Base-by-base conservation (phyloP, 805 yeast species). In the Millerago galiae region DNA sequence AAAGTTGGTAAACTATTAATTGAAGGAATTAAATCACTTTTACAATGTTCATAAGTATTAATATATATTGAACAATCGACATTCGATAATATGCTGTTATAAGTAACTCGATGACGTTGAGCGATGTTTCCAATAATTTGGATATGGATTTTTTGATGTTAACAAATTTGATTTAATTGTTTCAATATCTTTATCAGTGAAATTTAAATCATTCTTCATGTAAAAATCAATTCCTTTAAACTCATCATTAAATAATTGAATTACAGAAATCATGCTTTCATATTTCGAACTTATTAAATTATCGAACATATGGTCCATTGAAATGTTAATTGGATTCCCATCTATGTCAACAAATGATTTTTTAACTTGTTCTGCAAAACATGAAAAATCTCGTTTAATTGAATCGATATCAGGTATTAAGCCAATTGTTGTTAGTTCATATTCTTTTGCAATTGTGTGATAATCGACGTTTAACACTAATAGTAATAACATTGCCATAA, bases 381-480 rank as follows among this genome's bases (percentile, higher is more conserved):
- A 9, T 50, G 53, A 15, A 60, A 50, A 40, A 51, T 63, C 44
- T 38, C 39, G 18, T 51, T 46, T 43, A 15, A 48, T 37, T 41
- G 52, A 14, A 37, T 44, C 16, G 52, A 61, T 43, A 34, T 74
- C 77, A 2, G 83, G 79, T 38, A 48, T 51, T 39, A 83, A 62
- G 0, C 95, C 95, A 36, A 72, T 57, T 0, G 81, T 68, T 1
- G 95, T 83, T 53, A 87, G 63, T 56, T 83, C 93, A 54, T 85
- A 88, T 55, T 87, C 96, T 49, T 79, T 72, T 1, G 87, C 78
- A 31, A 86, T 69, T 1, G 78, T 75, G 49, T 76, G 75, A 11
- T 70, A 67, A 46, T 82, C 87, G 4, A 86, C 85, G 0, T 85
- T 90, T 5, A 75, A 63, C 8, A 84, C 57, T 15, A 77, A 62